Evolutionary conservation across 257 asterid species (phyloP), one percentile per base, ranked within the genome.

Genomic region (Scutellaria galericulata): DNA sequence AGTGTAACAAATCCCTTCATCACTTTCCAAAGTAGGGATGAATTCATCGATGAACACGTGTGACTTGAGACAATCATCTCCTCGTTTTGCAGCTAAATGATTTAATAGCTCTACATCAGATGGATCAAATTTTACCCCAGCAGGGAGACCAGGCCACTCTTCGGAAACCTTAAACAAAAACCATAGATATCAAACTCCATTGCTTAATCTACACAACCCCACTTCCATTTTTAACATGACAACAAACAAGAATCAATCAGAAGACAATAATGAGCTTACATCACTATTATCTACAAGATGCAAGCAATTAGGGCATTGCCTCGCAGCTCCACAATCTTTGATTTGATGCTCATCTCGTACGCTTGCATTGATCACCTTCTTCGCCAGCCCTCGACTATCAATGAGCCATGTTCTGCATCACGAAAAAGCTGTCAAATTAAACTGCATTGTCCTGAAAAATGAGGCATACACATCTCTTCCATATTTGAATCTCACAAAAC

Each of bases 91-190:
- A 69, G 98, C 89, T 78, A 95, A 85, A 85, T 92, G 97, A 56
- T 83, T 83, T 69, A 95, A 68, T 45, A 92, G 84, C 84, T 92
- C 96, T 15, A 82, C 73, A 82, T 92, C 98, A 73, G 97, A 86
- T 9, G 98, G 98, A 62, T 90, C 96, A 56, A 95, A 95, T 78
- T 90, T 95, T 15, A 92, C 92, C 45, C 98, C 98, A 69, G 81
- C 82, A 60, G 98, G 98, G 35, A 92, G 78, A 41, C 92, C 97
- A 76, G 96, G 96, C 97, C 90, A 88, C 47, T 84, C 96, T 22
- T 77, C 72, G 62, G 83, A 78, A 60, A 83, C 83, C 98, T 91
- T 79, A 61, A 85, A 20, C 41, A 24, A 35, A 41, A 35, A 42
- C 20, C 14, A 65, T 6, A 14, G 3, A 69, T 50, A 35, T 77